Evolutionary conservation across 345 rosid genomes (phyloP).

Genomic region (Kandelia obovata): DNA sequence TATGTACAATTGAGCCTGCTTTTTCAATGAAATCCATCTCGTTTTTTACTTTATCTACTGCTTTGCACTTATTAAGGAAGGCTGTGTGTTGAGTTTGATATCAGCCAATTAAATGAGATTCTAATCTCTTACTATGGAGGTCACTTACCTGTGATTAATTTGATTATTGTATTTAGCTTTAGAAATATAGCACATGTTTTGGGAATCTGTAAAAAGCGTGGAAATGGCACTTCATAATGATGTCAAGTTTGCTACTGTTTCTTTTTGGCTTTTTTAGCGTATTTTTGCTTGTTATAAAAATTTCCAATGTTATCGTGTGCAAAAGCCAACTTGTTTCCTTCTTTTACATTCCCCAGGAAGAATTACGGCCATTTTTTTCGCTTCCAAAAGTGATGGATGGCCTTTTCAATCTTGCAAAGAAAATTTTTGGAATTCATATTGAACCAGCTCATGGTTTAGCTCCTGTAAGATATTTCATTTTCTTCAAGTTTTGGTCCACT

Average conservation of each 20-base stretch:
- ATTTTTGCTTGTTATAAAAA: background rate
- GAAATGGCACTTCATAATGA: background rate
- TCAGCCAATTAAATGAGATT: no score
- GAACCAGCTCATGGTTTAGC: conserved; percentile 90
- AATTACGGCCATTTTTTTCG: conserved; percentile 83
- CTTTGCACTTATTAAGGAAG: background rate
- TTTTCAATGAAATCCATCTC: background rate
- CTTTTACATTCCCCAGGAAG: conserved; percentile 52
- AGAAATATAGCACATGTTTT: no score
- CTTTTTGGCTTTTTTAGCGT: background rate
- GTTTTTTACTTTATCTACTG: no score
- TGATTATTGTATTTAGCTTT: no score
- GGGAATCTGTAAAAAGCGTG: no score
- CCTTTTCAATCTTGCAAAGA: conserved; percentile 68
- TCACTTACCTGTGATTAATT: no score
- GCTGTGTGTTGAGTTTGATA: background rate
- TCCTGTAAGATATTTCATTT: conserved; percentile 49
- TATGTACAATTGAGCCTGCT: background rate
- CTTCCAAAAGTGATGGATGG: conserved; percentile 86
- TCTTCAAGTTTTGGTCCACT: conserved; percentile 8
- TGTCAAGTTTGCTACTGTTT: background rate
- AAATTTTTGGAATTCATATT: conserved; percentile 67
- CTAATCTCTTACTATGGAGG: no score
- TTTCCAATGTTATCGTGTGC: background rate
- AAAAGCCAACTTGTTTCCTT: conserved; percentile 5